phyloP scores from a whole-genome alignment of 2,329 filamentous ascomycete genomes.

The Fusarium tricinctum region DNA sequence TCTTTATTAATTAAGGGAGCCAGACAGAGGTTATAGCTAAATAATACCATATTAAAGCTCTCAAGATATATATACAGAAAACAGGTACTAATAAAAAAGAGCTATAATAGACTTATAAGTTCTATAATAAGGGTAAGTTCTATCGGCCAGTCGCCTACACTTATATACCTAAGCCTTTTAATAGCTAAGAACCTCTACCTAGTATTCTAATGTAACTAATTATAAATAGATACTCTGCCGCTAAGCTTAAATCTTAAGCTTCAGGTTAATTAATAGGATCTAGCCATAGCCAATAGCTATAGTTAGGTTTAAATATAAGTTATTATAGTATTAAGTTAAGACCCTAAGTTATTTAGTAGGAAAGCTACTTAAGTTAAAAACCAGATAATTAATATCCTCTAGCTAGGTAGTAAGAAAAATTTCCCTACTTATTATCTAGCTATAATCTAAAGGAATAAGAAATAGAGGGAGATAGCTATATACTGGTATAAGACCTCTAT shows the following conservation, averaged over 20 bases:
- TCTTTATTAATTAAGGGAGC: background rate
- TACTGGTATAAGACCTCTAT: background rate
- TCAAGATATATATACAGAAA: conserved; percentile 18
- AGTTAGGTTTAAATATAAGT: conserved; percentile 34
- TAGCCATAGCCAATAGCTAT: conserved; percentile 24
- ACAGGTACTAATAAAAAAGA: conserved; percentile 9
- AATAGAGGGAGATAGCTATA: conserved; percentile 6
- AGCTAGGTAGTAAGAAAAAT: background rate
- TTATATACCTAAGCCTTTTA: background rate
- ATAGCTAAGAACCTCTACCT: fast-evolving
- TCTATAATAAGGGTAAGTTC: conserved; percentile 33
- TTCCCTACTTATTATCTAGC: conserved; percentile 2
- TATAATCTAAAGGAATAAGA: conserved; percentile 10
- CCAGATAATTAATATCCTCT: conserved; percentile 8
- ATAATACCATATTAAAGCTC: conserved; percentile 25
- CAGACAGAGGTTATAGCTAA: conserved; percentile 30
- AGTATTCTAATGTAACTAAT: background rate
- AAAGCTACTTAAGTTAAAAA: conserved; percentile 7
- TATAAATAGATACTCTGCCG: conserved; percentile 13
- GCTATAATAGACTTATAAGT: conserved; percentile 30
- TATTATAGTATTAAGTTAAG: background rate
- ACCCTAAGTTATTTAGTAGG: conserved; percentile 6
- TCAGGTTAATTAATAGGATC: conserved; percentile 23
- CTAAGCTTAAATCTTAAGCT: conserved; percentile 26
- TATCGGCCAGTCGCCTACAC: background rate